Evolutionary conservation across 192 early-diverging fungal genomes (phyloP).

Genomic region (Chytriomyces sp.): DNA sequence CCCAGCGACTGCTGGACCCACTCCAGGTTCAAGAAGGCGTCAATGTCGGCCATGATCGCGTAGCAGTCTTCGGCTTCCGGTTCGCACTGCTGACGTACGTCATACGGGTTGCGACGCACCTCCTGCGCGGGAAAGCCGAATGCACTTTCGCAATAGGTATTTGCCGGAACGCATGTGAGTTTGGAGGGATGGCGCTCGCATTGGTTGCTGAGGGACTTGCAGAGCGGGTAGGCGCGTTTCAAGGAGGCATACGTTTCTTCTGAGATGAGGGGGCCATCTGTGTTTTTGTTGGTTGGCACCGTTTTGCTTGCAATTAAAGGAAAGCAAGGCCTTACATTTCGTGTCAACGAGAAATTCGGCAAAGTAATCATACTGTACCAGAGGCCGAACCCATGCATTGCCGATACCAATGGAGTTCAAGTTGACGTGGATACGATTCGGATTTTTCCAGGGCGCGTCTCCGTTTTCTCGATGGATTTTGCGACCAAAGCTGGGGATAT

Average conservation of each 20-base stretch:
- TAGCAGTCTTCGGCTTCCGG: constrained; percentile 72
- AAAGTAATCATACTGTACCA: constrained; percentile 88
- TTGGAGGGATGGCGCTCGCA: constrained; percentile 34
- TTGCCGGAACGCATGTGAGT: constrained; percentile 76
- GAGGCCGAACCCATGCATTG: constrained; percentile 89
- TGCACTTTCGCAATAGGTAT: constrained; percentile 75
- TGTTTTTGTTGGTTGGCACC: neutral
- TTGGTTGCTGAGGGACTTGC: constrained; percentile 1
- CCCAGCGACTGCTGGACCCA: constrained; percentile 58
- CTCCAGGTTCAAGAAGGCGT: constrained; percentile 49
- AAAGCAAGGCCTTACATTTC: constrained; percentile 2
- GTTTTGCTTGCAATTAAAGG: neutral
- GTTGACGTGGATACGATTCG: constrained; percentile 22
- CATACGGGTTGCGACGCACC: constrained; percentile 81
- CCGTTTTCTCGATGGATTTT: constrained; percentile 81
- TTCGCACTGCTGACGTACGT: constrained; percentile 61
- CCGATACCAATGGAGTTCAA: constrained; percentile 56
- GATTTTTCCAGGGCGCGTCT: constrained; percentile 29
- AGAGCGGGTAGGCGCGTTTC: constrained; percentile 14
- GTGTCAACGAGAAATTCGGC: constrained; percentile 45
- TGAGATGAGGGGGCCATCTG: constrained; percentile 43
- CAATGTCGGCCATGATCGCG: constrained; percentile 42
- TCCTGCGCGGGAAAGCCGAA: constrained; percentile 71
- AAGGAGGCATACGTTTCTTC: neutral
- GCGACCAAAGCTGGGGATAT: constrained; percentile 85